Base-by-base conservation (phyloP, 176 grass and related monocot genomes). In the Bonia amplexicaulis region DNA sequence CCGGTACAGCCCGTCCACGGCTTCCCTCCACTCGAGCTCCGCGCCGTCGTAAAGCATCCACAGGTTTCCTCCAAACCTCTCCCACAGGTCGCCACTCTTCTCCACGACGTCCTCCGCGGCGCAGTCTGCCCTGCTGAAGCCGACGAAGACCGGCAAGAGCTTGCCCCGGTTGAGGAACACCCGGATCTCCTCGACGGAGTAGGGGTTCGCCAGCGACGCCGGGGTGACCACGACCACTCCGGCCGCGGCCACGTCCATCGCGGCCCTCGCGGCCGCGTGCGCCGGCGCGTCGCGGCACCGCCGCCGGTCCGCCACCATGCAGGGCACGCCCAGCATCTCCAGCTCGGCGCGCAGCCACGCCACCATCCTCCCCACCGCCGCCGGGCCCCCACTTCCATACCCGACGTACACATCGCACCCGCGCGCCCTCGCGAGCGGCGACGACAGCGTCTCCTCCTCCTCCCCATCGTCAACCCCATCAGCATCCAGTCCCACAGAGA, bases 261-360 rank as follows among this genome's bases (percentile, higher is more conserved):
- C 89, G 1, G 41, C 77, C 19, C 49, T 47, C 10, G 87, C 84
- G 0, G 75, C 53, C 22, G 22, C 60, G 60, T 85, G 80, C 3
- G 80, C 62, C 33, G 62, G 26, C 14, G 86, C 85, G 40, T 93
- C 86, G 0, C 46, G n/a, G 76, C 80, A 84, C 20, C 33, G 39
- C 14, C 52, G 37, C 19, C 94, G 62, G 76, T 91, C 81, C 20
- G 31, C 1, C 19, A 57, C 61, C 20, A 83, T 75, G 84, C 91
- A 92, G 0, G 73, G 83, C 57, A 88, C 72, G 1, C 91, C 91
- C 3, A 89, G 89, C 61, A 82, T 22, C 83, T 96, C 87, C 17
- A 96, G 70, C 86, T 93, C 91, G 6, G 89, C 84, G 15, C 52
- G 77, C 42, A 96, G 78, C 94, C 94, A 96, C 58, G 80, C 58